A percentile compares a stretch with the other conserved stretches of the same genome.
Conservation (phyloP, 345 rosid genomes). For the Iberis pinnata region DNA sequence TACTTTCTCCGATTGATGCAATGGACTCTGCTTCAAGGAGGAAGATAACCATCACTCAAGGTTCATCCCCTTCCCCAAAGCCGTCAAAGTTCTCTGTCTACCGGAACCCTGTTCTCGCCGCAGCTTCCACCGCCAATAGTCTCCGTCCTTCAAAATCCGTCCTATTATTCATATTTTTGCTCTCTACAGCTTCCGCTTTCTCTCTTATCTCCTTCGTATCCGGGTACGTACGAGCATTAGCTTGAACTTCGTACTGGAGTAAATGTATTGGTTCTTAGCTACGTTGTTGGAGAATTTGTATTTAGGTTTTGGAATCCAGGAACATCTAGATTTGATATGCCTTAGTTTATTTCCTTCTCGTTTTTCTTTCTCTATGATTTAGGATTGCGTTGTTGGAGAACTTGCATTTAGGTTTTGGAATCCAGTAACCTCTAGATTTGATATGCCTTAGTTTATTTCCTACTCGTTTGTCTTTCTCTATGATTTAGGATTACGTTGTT, state of each 20-base stretch:
- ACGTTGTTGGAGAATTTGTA: not conserved
- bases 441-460: too few relatives aligned
- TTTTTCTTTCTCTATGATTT: too few relatives aligned
- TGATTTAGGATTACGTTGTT: too few relatives aligned
- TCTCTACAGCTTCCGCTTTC: slow-evolving; percentile 61
- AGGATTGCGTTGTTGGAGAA: too few relatives aligned
- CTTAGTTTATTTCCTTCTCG: too few relatives aligned
- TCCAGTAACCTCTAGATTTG: too few relatives aligned
- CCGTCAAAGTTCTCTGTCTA: slow-evolving; percentile 67
- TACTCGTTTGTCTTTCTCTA: too few relatives aligned
- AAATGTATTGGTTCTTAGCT: not conserved
- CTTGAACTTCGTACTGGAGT: slow-evolving; percentile 10
- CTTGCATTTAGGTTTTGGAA: too few relatives aligned
- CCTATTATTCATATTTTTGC: slow-evolving; percentile 39
- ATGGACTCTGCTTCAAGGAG: slow-evolving; percentile 28
- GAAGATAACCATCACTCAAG: slow-evolving; percentile 7
- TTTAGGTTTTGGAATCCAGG: too few relatives aligned
- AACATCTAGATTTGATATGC: too few relatives aligned
- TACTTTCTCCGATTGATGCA: not conserved
- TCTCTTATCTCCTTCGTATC: slow-evolving; percentile 43
- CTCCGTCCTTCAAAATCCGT: slow-evolving; percentile 61
- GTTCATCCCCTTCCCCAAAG: slow-evolving; percentile 34
- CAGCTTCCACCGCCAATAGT: slow-evolving; percentile 73
- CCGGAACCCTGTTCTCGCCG: slow-evolving; percentile 67
- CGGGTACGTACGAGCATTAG: slow-evolving; percentile 37